Base-by-base conservation (phyloP, 73 alveolate species). In the Paramecium octaurelia region DNA sequence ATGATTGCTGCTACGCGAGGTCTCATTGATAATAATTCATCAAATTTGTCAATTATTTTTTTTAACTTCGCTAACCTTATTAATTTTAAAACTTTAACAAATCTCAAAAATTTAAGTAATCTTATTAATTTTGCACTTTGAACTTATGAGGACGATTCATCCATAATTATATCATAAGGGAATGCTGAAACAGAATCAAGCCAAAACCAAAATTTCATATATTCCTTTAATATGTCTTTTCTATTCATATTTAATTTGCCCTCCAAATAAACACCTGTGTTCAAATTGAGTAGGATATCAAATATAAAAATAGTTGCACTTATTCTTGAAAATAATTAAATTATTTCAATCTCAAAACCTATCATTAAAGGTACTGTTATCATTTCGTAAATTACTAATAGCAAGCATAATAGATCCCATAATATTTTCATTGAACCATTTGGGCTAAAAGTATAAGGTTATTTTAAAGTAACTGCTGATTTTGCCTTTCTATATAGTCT, bases 201-300 rank as follows among this genome's bases (percentile, higher is more conserved):
- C 83, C 94, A 50, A 83, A 96, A 95, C 98, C 98, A 96, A 60
- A 91, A 77, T 6, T 58, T 24, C 27, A 95, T 9, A 86, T 96
- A 96, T 23, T 57, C 86, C 75, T 50, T 86, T 5, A 94, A 93
- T 7, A 96, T 95, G 8, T n/a, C 38, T 24, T 58, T 86, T 69
- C 92, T 38, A n/a, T 85, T 85, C 58, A 88, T 58, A 34, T 91
- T 87, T 73, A 94, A 95, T 38, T 92, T 94, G 21, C 98, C 98
- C 27, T 24, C 95, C 86, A 92, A 70, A 58, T 83, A 89, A 42
- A 71, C 94, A 8, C 97, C 97, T 14, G 98, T 96, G 44, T 96
- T 89, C 69, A 96, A 95, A 34, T 54, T 59, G 8, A 86, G 27
- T 14, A 92, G 6, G 4, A 92, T 85, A 75, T 69, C 50, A 95